Conservation (phyloP, 1,139 yeast species). For the Sporopachydermia cereana region DNA sequence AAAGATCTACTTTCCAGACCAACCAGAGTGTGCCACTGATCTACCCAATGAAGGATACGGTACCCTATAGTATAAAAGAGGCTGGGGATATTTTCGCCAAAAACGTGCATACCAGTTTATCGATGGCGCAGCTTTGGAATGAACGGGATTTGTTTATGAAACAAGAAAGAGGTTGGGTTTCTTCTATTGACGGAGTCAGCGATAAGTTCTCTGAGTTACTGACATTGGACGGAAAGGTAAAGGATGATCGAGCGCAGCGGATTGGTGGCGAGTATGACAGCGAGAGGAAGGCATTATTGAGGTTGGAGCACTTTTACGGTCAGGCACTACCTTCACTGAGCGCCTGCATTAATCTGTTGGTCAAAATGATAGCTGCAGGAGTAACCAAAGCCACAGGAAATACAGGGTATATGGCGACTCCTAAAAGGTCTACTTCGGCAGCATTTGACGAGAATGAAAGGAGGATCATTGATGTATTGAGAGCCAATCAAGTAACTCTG, state of each 20-base stretch:
- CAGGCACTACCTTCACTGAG: conserved; percentile 42
- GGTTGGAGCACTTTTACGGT: conserved; percentile 52
- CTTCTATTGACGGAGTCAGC: conserved; percentile 20
- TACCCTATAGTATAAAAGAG: conserved; percentile 71
- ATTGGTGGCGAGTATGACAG: conserved; percentile 13
- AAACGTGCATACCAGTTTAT: conserved; percentile 54
- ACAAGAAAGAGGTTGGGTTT: conserved; percentile 62
- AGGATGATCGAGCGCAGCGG: conserved; percentile 9
- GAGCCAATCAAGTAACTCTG: conserved; percentile 52
- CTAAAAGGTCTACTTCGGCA: conserved; percentile 8
- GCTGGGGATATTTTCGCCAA: conserved; percentile 56
- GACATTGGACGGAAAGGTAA: conserved; percentile 9
- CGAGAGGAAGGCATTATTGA: conserved; percentile 22
- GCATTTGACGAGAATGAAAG: conserved; percentile 16
- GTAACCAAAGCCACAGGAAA: conserved; percentile 11
- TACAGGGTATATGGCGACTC: conserved; percentile 11
- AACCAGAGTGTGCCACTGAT: conserved; percentile 73
- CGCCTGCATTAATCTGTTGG: conserved; percentile 49
- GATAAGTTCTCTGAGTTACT: conserved; percentile 9
- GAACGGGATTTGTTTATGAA: conserved; percentile 60
- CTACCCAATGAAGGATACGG: conserved; percentile 42
- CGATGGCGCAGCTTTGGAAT: conserved; percentile 56
- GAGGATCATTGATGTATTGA: conserved; percentile 37
- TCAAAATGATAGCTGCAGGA: conserved; percentile 50
- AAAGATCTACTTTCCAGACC: conserved; percentile 60